Evolutionary conservation across 305 asterid genomes (phyloP).

Genomic region (Fraxinus latifolia): DNA sequence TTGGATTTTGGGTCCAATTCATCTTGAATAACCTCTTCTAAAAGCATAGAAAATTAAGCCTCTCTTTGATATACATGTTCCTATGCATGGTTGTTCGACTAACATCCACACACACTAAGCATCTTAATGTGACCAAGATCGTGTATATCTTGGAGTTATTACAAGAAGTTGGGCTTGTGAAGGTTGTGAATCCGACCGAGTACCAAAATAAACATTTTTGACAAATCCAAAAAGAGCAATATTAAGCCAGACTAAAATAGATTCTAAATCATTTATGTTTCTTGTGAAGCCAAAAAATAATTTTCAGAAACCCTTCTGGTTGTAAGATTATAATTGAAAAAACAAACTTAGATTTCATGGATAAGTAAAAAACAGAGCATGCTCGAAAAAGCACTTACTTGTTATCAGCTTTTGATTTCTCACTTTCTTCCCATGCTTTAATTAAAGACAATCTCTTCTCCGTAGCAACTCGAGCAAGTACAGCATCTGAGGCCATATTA

Average conservation of each 20-base stretch:
- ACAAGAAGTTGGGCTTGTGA: background rate
- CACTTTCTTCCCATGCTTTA: slow-evolving; percentile 96
- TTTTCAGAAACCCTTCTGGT: background rate
- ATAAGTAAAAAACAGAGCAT: slow-evolving; percentile 2
- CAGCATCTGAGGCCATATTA: slow-evolving; percentile 49
- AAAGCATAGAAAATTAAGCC: background rate
- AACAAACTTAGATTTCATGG: background rate
- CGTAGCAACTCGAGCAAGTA: slow-evolving; percentile 67
- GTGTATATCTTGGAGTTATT: background rate
- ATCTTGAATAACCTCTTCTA: background rate
- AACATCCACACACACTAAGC: background rate
- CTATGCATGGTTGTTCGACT: background rate
- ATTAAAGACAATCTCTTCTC: slow-evolving; percentile 72
- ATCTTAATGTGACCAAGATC: background rate
- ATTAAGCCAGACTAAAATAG: background rate
- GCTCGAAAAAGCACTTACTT: slow-evolving; percentile 46
- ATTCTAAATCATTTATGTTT: background rate
- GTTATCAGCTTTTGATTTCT: slow-evolving; percentile 85
- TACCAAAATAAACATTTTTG: too few species aligned
- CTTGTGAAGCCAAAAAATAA: background rate
- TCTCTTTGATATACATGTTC: background rate
- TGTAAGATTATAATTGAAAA: background rate
- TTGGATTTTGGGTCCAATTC: background rate
- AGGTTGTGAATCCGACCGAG: background rate
- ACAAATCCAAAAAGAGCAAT: background rate